These are phyloP conservation scores for Phytophthora podocarpi DNA, from an alignment of 352 stramenopile genomes.

Conservation along the genomic window DNA sequence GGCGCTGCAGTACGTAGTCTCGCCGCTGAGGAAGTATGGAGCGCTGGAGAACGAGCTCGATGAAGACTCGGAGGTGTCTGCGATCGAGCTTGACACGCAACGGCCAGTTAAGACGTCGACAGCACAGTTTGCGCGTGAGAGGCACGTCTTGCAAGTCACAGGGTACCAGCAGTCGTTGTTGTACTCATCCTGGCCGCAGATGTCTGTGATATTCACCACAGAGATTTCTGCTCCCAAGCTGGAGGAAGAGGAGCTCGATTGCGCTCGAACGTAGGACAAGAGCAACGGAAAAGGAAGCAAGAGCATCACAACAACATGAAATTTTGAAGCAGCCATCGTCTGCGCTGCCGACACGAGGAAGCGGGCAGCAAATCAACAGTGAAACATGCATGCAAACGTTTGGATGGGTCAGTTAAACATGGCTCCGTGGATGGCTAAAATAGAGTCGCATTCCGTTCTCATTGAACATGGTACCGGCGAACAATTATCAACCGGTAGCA, in stretches of 20 bases:
- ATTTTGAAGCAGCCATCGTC: slow-evolving; percentile 18
- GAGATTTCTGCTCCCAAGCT: slow-evolving; percentile 3
- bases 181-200: slow-evolving; percentile 24
- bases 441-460: too few species aligned
- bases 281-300: slow-evolving; percentile 1
- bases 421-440: slow-evolving; percentile 1
- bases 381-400: not conserved
- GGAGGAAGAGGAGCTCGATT: slow-evolving; percentile 22
- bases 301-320: slow-evolving; percentile 2
- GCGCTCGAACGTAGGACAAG: slow-evolving; percentile 6
- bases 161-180: slow-evolving; percentile 27
- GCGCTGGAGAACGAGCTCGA: not conserved
- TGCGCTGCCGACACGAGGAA: slow-evolving; percentile 17
- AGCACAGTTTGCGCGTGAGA: slow-evolving; percentile 14
- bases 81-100: slow-evolving; percentile 17
- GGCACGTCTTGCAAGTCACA: slow-evolving; percentile 21
- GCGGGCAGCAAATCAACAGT: slow-evolving; percentile 23
- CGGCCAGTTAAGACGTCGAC: slow-evolving; percentile 19
- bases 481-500: slow-evolving; percentile 3
- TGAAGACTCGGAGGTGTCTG: not conserved
- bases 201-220: slow-evolving; percentile 9
- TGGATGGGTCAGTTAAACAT: slow-evolving; percentile 14
- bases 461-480: slow-evolving; percentile 10
- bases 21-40: slow-evolving; percentile 14
- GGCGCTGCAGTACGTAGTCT: slow-evolving; percentile 19